Evolutionary conservation across 257 asterid species (phyloP), one percentile per base, ranked within the genome.

Genomic region (Linderniella brevidens): DNA sequence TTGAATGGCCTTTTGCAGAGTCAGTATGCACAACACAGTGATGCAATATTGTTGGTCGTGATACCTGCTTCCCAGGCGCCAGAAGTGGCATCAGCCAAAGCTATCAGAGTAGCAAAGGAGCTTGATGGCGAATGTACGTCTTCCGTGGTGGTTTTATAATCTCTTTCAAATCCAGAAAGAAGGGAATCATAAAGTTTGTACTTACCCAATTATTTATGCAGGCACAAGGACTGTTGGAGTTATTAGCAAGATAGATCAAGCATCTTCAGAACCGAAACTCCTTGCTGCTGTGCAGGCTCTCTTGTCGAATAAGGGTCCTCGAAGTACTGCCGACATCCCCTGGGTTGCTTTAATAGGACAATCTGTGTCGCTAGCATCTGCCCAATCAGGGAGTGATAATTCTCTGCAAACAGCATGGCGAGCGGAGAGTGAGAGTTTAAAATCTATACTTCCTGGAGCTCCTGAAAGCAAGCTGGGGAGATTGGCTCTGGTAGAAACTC

Each of bases 311-410:
- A 88, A 83, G 70, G 94, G 94, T 57, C 94, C 94, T 36, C 67
- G 82, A 57, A 80, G 86, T 57, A 70, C 88, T 42, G 65, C 83
- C 49, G 94, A 83, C 53, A 79, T 83, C 50, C 82, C 85, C 1
- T 83, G 92, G 92, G 92, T 83, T 56, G 94, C 80, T 59, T 68
- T 83, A 66, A 83, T 83, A 63, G 96, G 96, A n/a, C 96, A 85
- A 52, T 80, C 96, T 13, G 93, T 81, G 43, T 55, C 96, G 41
- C 78, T 85, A 53, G 92, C 96, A 40, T 74, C 96, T 49, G 68
- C 88, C 10, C 96, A 81, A 63, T 67, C 96, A 29, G 93, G 95
- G 48, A 71, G 65, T 37, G 96, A 80, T 51, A 80, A 76, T 68
- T 85, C 95, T 5, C 59, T 85, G 62, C 93, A 85, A 77, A 69